Evolutionary conservation across 306 rosid genomes (phyloP).

Genomic region (Gastrolobium bilobum): DNA sequence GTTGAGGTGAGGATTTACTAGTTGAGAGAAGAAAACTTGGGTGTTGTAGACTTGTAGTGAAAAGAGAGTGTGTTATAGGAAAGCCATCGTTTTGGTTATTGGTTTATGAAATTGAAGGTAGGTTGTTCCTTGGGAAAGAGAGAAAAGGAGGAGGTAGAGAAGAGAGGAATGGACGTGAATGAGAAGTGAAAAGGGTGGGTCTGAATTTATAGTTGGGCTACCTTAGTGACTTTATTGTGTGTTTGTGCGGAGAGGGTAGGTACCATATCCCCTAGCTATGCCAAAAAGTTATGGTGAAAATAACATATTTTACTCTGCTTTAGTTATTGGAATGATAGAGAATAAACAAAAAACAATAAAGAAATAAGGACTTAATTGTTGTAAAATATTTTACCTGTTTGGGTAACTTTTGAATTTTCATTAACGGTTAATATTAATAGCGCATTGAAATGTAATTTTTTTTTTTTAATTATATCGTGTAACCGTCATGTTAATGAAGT

Average conservation of each 20-base stretch:
- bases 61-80: constrained; percentile 42
- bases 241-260: constrained; percentile 34
- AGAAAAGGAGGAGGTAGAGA: constrained; percentile 5
- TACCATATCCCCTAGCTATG: constrained; percentile 39
- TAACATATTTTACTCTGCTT: constrained; percentile 30
- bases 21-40: background rate
- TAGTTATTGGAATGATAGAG: too few species aligned
- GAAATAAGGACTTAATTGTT: too few species aligned
- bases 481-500: too few species aligned
- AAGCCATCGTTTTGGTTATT: constrained; percentile 22
- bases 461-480: too few species aligned
- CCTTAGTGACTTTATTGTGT: constrained; percentile 16
- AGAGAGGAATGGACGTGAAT: constrained; percentile 53
- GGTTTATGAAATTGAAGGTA: constrained; percentile 39
- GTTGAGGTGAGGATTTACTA: background rate
- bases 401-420: too few species aligned
- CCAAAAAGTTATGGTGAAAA: constrained; percentile 13
- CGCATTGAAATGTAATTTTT: too few species aligned
- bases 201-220: constrained; percentile 70
- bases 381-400: too few species aligned
- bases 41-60: constrained; percentile 35
- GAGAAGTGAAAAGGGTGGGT: constrained; percentile 51
- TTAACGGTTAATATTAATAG: too few species aligned
- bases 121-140: constrained; percentile 33
- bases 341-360: too few species aligned